phyloP scores from a whole-genome alignment of 108 stramenopile genomes.

The Pseudonitzschia multiseries region DNA sequence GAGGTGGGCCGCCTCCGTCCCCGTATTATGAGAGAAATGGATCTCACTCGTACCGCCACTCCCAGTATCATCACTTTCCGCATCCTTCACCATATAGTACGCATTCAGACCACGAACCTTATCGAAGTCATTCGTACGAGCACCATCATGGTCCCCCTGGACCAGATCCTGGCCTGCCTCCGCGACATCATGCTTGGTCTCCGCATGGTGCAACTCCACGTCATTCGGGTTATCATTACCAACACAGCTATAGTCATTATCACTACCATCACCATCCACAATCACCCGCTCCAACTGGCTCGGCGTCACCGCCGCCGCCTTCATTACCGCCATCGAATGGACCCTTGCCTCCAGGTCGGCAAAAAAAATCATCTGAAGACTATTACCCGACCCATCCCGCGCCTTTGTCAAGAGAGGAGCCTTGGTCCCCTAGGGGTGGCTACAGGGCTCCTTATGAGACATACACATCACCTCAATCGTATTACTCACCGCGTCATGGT shows the following conservation, averaged over 20 bases:
- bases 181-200: conserved; percentile 21
- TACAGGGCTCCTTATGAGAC: not conserved
- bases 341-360: conserved; percentile 25
- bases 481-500: conserved; percentile 10
- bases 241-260: conserved; percentile 3
- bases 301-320: conserved; percentile 5
- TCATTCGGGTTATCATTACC: conserved; percentile 9
- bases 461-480: not conserved
- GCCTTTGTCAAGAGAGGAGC: conserved; percentile 1
- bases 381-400: conserved; percentile 15
- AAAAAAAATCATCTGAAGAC: conserved; percentile 28
- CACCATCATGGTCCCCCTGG: conserved; percentile 7
- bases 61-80: conserved; percentile 1
- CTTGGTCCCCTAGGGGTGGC: conserved; percentile 18
- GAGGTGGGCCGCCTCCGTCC: conserved; percentile 2
- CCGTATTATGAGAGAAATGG: conserved; percentile 12
- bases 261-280: conserved; percentile 17
- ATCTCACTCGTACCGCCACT: conserved; percentile 12
- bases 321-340: conserved; percentile 9
- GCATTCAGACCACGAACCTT: not conserved
- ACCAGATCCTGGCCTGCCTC: conserved; percentile 5
- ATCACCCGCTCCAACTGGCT: conserved; percentile 9
- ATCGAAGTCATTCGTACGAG: conserved; percentile 6
- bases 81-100: conserved; percentile 17
- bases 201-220: conserved; percentile 1